A percentile compares a stretch with the other conserved stretches of the same genome.
Conservation (phyloP, 495 filamentous ascomycete species). For the Penicillium angulare region DNA sequence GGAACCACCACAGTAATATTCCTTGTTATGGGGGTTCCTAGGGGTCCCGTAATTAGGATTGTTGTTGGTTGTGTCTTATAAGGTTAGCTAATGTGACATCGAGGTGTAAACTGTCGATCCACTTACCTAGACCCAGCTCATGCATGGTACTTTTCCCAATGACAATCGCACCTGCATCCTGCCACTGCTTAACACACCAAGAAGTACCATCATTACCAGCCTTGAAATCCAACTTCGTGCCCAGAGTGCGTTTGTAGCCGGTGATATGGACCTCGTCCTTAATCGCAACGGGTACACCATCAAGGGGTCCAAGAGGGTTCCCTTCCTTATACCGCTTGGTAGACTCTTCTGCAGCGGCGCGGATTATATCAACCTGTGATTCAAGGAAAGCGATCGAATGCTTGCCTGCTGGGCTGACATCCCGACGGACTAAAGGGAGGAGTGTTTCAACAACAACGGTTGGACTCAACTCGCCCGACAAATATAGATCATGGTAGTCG, state of each 20-base stretch:
- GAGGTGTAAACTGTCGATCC: background rate
- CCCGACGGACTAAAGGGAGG: slow-evolving; percentile 65
- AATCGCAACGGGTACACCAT: slow-evolving; percentile 83
- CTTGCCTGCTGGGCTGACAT: slow-evolving; percentile 47
- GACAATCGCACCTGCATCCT: slow-evolving; percentile 77
- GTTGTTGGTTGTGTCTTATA: slow-evolving; percentile 73
- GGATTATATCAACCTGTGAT: slow-evolving; percentile 56
- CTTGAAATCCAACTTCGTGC: slow-evolving; percentile 56
- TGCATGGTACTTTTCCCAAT: slow-evolving; percentile 91
- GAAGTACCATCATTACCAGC: slow-evolving; percentile 50
- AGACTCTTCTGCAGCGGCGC: slow-evolving; percentile 66
- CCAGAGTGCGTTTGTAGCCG: slow-evolving; percentile 68
- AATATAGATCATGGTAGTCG: slow-evolving; percentile 77
- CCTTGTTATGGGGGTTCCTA: slow-evolving; percentile 73
- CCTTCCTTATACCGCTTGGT: slow-evolving; percentile 67
- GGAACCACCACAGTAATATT: slow-evolving; percentile 86
- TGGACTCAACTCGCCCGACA: slow-evolving; percentile 66
- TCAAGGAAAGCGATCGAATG: slow-evolving; percentile 71
- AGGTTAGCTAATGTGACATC: background rate
- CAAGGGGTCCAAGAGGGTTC: slow-evolving; percentile 62
- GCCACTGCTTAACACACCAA: slow-evolving; percentile 74
- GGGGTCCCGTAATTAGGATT: slow-evolving; percentile 81
- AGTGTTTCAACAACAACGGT: slow-evolving; percentile 65
- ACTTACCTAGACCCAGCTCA: slow-evolving; percentile 72
- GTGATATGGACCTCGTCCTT: slow-evolving; percentile 80